These are phyloP conservation scores for Phytophthora pini DNA, from an alignment of 352 stramenopile genomes.

Conservation along the genomic window DNA sequence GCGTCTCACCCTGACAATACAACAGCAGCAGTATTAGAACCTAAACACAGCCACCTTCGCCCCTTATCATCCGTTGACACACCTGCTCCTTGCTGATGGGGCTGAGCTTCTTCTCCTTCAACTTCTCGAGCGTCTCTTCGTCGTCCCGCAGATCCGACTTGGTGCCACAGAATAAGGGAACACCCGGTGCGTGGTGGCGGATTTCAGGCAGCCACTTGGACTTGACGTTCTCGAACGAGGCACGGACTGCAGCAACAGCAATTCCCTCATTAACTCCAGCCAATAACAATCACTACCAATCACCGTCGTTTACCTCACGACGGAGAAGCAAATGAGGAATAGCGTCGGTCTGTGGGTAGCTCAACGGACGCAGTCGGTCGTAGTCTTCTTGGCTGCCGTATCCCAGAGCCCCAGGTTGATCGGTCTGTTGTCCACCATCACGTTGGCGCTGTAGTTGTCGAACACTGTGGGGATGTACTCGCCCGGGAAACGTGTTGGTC, in stretches of 20 bases:
- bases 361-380: conserved; percentile 94
- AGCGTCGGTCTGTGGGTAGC: conserved; percentile 97
- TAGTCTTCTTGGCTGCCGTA: conserved; percentile 98
- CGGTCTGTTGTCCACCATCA: conserved; percentile 94
- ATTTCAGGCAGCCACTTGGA: conserved; percentile 95
- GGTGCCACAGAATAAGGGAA: conserved; percentile 95
- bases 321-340: conserved; percentile 97
- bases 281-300: neutral
- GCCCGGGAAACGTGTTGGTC: conserved; percentile 96
- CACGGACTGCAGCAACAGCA: conserved; percentile 55
- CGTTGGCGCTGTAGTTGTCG: conserved; percentile 94
- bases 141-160: conserved; percentile 95
- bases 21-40: conserved; percentile 9
- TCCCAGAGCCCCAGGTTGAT: conserved; percentile 98
- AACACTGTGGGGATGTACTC: conserved; percentile 98
- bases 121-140: conserved; percentile 88
- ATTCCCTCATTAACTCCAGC: neutral
- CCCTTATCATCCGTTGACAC: neutral
- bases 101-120: conserved; percentile 85
- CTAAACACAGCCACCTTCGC: neutral
- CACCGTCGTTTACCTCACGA: conserved; percentile 76
- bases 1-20: conserved; percentile 66
- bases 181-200: conserved; percentile 84
- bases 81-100: conserved; percentile 82
- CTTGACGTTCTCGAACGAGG: conserved; percentile 96